Percentiles rank a stretch among this genome's conserved stretches.
phyloP scores from a whole-genome alignment of 2,329 filamentous ascomycete species.

The Cercospora zeae-maydis region DNA sequence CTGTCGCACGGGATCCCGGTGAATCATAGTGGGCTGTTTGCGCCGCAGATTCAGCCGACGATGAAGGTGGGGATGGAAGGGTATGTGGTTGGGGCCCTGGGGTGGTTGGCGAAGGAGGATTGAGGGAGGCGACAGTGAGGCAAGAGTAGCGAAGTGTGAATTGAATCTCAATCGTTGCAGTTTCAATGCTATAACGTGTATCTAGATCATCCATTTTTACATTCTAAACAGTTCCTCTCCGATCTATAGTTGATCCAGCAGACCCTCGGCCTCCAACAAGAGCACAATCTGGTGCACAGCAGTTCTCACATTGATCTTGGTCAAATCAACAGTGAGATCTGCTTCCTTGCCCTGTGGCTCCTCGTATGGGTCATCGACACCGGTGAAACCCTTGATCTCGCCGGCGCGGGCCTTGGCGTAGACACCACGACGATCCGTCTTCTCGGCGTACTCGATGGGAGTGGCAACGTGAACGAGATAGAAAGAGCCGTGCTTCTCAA shows the following conservation, averaged over 20 bases:
- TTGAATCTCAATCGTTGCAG: neutral
- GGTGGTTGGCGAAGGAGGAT: conserved; percentile 31
- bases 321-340: conserved; percentile 77
- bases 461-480: conserved; percentile 95
- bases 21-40: conserved; percentile 60
- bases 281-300: conserved; percentile 97
- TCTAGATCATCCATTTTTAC: neutral
- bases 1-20: conserved; percentile 51
- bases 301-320: conserved; percentile 83
- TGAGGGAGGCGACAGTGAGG: neutral
- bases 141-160: neutral
- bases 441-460: conserved; percentile 85
- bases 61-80: conserved; percentile 48
- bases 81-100: conserved; percentile 37
- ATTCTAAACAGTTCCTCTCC: neutral
- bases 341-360: conserved; percentile 73
- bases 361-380: conserved; percentile 97
- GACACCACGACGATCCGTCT: conserved; percentile 88
- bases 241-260: conserved; percentile 64
- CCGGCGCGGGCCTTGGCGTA: conserved; percentile 80
- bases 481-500: conserved; percentile 86
- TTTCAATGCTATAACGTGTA: neutral
- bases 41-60: conserved; percentile 58
- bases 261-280: conserved; percentile 81
- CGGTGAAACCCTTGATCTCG: conserved; percentile 97